Conservation (phyloP, 2,329 filamentous ascomycete species). For the Diplodia seriata region DNA sequence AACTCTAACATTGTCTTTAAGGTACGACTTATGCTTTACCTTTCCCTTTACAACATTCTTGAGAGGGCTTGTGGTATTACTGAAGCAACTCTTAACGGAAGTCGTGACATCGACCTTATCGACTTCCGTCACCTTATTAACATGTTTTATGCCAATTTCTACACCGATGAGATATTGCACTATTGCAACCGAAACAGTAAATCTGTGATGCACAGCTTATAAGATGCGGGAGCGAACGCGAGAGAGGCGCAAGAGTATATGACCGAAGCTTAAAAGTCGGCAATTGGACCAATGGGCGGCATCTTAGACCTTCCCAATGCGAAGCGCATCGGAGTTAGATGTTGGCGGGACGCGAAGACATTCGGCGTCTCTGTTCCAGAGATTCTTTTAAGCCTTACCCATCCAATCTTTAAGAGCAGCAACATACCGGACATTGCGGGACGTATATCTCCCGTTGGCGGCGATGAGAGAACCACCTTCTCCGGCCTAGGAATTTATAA, state of each 20-base stretch:
- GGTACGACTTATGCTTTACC: no score
- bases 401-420: neutral
- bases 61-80: neutral
- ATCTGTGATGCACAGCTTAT: neutral
- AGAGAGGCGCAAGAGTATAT: neutral
- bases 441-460: neutral
- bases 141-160: neutral
- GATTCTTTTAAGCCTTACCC: neutral
- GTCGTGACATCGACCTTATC: neutral
- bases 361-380: neutral
- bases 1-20: no score
- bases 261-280: neutral
- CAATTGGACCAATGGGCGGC: neutral
- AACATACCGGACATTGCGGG: neutral
- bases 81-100: neutral
- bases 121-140: conserved; percentile 2
- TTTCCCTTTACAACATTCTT: no score
- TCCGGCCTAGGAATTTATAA: neutral
- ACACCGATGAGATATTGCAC: neutral
- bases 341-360: neutral
- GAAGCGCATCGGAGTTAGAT: conserved; percentile 1
- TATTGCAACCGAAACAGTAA: neutral
- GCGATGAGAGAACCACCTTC: neutral
- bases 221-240: neutral
- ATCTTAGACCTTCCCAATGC: neutral